Conservation (phyloP, 2,329 filamentous ascomycete genomes). For the Neonectria faginata region DNA sequence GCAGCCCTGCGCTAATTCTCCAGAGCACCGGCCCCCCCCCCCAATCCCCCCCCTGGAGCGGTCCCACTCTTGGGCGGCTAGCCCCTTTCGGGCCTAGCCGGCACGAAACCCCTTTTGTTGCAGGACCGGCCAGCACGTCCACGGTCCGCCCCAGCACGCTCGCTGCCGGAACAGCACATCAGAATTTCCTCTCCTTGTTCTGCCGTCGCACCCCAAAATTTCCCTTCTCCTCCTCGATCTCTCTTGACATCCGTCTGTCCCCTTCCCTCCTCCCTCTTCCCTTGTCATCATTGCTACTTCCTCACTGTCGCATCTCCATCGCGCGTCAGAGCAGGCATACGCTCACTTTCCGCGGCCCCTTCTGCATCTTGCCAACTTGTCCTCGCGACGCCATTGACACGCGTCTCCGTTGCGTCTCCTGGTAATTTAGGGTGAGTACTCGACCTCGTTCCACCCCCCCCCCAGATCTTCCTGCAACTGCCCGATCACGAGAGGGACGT, state of each 20-base stretch:
- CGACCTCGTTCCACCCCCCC: slow-evolving; percentile 41
- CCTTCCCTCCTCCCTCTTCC: slow-evolving; percentile 42
- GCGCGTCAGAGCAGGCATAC: slow-evolving; percentile 45
- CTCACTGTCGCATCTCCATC: slow-evolving; percentile 44
- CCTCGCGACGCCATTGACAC: slow-evolving; percentile 50
- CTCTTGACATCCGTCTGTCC: slow-evolving; percentile 39
- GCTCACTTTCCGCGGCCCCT: slow-evolving; percentile 38
- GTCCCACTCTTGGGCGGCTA: slow-evolving; percentile 34
- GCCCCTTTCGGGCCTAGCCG: slow-evolving; percentile 42
- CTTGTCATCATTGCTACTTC: slow-evolving; percentile 55
- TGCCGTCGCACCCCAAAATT: slow-evolving; percentile 48
- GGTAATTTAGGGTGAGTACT: slow-evolving; percentile 44
- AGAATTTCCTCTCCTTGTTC: slow-evolving; percentile 50
- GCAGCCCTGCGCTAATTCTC: slow-evolving; percentile 47
- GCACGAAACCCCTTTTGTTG: slow-evolving; percentile 51
- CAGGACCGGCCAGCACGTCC: slow-evolving; percentile 41
- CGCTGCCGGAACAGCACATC: slow-evolving; percentile 49
- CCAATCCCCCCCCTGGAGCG: slow-evolving; percentile 31
- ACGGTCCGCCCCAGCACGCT: slow-evolving; percentile 44
- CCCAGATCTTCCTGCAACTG: slow-evolving; percentile 15
- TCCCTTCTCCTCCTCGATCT: slow-evolving; percentile 42
- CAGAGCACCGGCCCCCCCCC: slow-evolving; percentile 35
- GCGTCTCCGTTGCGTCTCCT: slow-evolving; percentile 51
- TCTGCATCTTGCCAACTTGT: slow-evolving; percentile 45
- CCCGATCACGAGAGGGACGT: slow-evolving; percentile 33